phyloP scores from a whole-genome alignment of 192 early-diverging fungal genomes.

The Coemansia sp. region DNA sequence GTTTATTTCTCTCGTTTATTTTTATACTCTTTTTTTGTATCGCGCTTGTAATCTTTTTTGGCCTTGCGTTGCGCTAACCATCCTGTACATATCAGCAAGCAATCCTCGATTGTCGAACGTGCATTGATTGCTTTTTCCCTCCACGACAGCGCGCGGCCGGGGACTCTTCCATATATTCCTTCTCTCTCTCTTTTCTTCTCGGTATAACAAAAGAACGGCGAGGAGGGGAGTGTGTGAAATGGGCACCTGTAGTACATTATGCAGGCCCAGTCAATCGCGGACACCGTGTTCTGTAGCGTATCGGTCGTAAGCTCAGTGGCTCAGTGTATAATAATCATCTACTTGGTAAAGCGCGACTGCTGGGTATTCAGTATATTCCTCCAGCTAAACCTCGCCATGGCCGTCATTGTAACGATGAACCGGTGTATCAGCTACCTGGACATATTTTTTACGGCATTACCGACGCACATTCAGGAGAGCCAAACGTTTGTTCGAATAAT shows the following conservation, averaged over 20 bases:
- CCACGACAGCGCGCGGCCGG: not conserved
- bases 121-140: not conserved
- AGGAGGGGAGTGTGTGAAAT: constrained; percentile 7
- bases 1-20: constrained; percentile 3
- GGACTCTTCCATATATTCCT: not conserved
- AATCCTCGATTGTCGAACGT: not conserved
- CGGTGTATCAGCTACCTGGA: constrained; percentile 56
- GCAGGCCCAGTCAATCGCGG: constrained; percentile 50
- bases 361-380: constrained; percentile 59
- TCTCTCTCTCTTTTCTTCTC: not conserved
- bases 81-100: not conserved
- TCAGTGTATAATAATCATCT: constrained; percentile 46
- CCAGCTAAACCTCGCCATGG: constrained; percentile 55
- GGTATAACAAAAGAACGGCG: not conserved
- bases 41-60: not conserved
- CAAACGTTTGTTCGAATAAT: constrained; percentile 53
- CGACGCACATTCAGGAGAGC: constrained; percentile 27
- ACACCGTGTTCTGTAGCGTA: constrained; percentile 52
- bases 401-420: constrained; percentile 41
- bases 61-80: not conserved
- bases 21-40: constrained; percentile 8
- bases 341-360: constrained; percentile 45
- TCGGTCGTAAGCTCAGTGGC: constrained; percentile 42
- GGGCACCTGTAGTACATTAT: constrained; percentile 23
- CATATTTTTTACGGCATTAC: constrained; percentile 47